phyloP scores from a whole-genome alignment of 257 asterid genomes.

The Solanum paucissectum region DNA sequence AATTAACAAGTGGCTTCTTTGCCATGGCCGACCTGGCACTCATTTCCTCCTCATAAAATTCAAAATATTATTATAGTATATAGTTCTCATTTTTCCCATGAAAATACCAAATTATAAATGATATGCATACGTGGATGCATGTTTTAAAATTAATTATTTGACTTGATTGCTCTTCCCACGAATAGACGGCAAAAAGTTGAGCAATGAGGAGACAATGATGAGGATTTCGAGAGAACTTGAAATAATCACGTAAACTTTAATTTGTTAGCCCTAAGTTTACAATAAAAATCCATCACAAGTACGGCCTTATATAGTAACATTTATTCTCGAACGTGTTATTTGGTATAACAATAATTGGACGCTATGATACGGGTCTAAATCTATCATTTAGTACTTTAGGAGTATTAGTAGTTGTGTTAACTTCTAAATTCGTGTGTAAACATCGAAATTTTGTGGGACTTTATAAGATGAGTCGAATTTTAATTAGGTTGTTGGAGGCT shows the following conservation, averaged over 20 bases:
- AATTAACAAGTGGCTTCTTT: slow-evolving; percentile 11
- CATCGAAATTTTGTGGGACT: background rate
- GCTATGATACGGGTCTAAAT: background rate
- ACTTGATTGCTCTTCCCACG: background rate
- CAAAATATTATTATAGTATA: background rate
- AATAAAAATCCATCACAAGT: background rate
- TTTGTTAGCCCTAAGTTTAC: background rate
- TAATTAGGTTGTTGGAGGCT: background rate
- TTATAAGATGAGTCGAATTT: background rate
- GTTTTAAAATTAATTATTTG: background rate
- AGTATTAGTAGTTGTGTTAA: background rate
- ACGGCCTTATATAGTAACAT: background rate
- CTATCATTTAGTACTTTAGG: background rate
- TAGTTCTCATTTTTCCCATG: background rate
- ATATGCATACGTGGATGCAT: background rate
- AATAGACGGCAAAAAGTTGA: background rate
- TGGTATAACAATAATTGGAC: background rate
- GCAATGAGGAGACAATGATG: background rate
- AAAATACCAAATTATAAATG: background rate
- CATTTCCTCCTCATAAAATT: background rate
- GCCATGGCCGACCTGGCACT: background rate
- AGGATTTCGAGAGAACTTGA: background rate
- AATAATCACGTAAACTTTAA: background rate
- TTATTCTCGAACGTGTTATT: background rate
- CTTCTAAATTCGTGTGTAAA: too few species aligned